A percentile compares a stretch with the other conserved stretches of the same genome.
Conservation (phyloP, 768 basidiomycete genomes). For the Russula brevipes region DNA sequence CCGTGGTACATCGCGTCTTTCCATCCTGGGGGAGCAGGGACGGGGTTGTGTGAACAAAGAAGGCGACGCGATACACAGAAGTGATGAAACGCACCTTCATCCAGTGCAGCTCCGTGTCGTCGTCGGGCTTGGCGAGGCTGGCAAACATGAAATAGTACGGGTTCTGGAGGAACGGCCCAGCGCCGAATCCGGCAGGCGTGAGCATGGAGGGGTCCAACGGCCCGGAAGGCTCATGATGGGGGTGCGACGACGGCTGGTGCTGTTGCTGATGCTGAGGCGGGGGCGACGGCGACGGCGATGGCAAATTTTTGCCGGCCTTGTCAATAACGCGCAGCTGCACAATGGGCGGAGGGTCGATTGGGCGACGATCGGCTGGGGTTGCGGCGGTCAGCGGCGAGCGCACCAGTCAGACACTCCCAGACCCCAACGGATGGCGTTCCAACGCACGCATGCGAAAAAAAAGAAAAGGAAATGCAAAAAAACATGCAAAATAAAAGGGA, state of each 20-base stretch:
- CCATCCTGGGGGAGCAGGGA: constrained; percentile 53
- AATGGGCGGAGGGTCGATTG: constrained; percentile 95
- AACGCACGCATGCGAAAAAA: not conserved
- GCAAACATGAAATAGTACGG: constrained; percentile 98
- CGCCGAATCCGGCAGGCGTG: constrained; percentile 34
- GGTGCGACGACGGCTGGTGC: constrained; percentile 1
- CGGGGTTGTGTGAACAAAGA: constrained; percentile 10
- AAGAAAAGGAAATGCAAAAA: not conserved
- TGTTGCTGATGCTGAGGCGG: constrained; percentile 19
- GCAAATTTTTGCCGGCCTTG: constrained; percentile 37
- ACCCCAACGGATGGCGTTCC: constrained; percentile 5
- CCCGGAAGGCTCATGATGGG: constrained; percentile 11
- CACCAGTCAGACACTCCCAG: too few species aligned
- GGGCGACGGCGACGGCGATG: constrained; percentile 25
- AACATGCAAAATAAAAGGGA: not conserved
- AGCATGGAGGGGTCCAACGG: constrained; percentile 22
- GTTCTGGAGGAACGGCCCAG: constrained; percentile 71
- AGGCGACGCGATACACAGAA: not conserved
- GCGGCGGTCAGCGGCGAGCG: not conserved
- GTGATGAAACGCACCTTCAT: constrained; percentile 48
- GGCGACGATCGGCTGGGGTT: constrained; percentile 77
- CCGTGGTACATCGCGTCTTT: constrained; percentile 86
- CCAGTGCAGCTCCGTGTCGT: constrained; percentile 86
- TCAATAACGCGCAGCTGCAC: constrained; percentile 90
- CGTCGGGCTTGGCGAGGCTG: constrained; percentile 81